phyloP scores from a whole-genome alignment of 768 basidiomycete genomes.

The Termitomyces bulborhizus region DNA sequence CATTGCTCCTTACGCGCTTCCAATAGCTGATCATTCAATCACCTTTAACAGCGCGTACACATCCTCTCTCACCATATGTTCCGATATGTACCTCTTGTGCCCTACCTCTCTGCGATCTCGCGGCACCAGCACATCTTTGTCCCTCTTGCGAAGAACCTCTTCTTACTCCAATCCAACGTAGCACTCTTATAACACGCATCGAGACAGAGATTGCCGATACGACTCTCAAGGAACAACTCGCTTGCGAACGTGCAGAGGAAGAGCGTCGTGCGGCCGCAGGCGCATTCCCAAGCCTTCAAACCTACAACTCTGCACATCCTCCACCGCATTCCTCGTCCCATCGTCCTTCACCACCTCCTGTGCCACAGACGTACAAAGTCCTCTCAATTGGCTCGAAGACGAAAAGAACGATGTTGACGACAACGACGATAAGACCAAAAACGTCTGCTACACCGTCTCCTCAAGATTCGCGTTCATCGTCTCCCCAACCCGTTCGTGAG shows the following conservation, averaged over 20 bases:
- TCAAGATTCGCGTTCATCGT: conserved; percentile 25
- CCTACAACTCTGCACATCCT: conserved; percentile 1
- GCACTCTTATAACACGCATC: conserved; percentile 34
- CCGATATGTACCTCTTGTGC: conserved; percentile 55
- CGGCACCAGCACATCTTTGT: conserved; percentile 48
- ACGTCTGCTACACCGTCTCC: conserved; percentile 9
- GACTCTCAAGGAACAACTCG: conserved; percentile 41
- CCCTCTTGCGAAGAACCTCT: conserved; percentile 44
- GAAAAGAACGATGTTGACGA: conserved; percentile 46
- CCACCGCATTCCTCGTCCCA: not conserved
- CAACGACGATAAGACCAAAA: conserved; percentile 36
- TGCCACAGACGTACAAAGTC: conserved; percentile 38
- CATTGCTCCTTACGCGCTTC: not conserved
- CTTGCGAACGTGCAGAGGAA: conserved; percentile 36
- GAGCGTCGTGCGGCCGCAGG: conserved; percentile 47
- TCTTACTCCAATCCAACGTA: conserved; percentile 25
- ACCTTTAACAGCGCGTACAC: conserved; percentile 40
- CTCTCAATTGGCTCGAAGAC: conserved; percentile 50
- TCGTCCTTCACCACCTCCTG: conserved; percentile 10
- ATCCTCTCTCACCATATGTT: conserved; percentile 50
- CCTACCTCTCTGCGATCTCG: conserved; percentile 54
- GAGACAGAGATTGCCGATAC: conserved; percentile 38
- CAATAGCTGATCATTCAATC: too few relatives aligned
- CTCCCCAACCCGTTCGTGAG: conserved; percentile 29
- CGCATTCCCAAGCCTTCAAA: conserved; percentile 51